Conservation (phyloP, 2,329 filamentous ascomycete genomes). For the Penicillium sp. region DNA sequence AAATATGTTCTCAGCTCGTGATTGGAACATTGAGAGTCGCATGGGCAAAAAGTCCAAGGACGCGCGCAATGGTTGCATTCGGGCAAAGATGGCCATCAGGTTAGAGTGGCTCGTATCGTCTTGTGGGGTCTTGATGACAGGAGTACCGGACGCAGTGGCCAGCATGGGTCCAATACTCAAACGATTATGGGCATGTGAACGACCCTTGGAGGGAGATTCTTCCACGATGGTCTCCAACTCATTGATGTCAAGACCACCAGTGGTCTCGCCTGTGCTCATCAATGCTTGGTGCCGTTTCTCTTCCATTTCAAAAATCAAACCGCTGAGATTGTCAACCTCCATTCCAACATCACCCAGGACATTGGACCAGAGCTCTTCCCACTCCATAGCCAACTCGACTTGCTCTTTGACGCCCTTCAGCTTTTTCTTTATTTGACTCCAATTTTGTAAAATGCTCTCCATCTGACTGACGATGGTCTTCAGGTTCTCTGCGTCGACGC, state of each 20-base stretch:
- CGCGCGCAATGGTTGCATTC: conserved; percentile 90
- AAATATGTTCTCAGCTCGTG: conserved; percentile 74
- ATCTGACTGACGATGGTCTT: conserved; percentile 79
- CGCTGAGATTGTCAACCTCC: conserved; percentile 77
- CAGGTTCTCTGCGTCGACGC: conserved; percentile 71
- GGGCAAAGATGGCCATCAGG: conserved; percentile 84
- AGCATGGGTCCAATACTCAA: conserved; percentile 67
- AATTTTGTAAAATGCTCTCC: conserved; percentile 81
- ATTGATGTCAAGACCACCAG: conserved; percentile 70
- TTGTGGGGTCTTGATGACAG: conserved; percentile 55
- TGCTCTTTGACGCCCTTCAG: conserved; percentile 81
- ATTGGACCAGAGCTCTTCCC: conserved; percentile 94
- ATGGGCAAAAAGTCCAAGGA: conserved; percentile 96
- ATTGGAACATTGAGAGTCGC: conserved; percentile 83
- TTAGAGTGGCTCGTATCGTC: conserved; percentile 88
- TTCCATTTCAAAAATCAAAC: conserved; percentile 95
- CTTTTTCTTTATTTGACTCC: conserved; percentile 76
- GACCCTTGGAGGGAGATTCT: conserved; percentile 66
- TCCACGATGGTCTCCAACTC: conserved; percentile 93
- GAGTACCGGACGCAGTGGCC: conserved; percentile 49
- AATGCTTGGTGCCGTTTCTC: conserved; percentile 82
- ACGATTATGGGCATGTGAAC: conserved; percentile 60
- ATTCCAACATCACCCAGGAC: conserved; percentile 91
- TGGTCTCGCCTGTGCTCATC: conserved; percentile 60
- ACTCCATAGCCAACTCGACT: conserved; percentile 97